These are phyloP conservation scores for Middelhovenomyces tepae DNA, from an alignment of 805 yeast species.

Conservation along the genomic window DNA sequence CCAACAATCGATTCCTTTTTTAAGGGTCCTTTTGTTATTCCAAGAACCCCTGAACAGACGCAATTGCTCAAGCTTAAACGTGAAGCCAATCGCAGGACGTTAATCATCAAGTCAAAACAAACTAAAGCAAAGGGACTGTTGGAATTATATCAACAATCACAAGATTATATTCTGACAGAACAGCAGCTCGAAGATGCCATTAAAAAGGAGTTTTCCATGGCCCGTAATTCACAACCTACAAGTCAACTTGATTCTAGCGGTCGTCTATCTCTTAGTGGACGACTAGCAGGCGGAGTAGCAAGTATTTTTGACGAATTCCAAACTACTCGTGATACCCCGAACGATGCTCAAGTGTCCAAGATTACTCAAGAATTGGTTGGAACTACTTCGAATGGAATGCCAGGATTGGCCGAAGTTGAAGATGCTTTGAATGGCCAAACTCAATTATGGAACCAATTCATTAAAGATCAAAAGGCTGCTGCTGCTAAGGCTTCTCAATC, in stretches of 20 bases:
- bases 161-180: conserved; percentile 64
- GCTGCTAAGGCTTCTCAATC: no score
- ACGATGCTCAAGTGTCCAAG: no score
- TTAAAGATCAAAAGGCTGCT: no score
- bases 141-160: conserved; percentile 63
- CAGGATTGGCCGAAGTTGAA: conserved; percentile 24
- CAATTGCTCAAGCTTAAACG: conserved; percentile 50
- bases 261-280: no score
- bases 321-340: no score
- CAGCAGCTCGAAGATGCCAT: conserved; percentile 51
- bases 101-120: conserved; percentile 44
- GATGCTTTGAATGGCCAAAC: conserved; percentile 16
- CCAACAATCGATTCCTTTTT: conserved; percentile 61
- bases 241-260: no score
- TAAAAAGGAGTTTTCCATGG: conserved; percentile 40
- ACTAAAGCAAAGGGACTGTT: conserved; percentile 49
- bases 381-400: conserved; percentile 17
- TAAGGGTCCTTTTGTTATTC: conserved; percentile 64
- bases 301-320: no score
- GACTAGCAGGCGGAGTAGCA: no score
- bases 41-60: conserved; percentile 62
- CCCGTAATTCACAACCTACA: no score
- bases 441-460: conserved; percentile 4
- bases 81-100: conserved; percentile 52
- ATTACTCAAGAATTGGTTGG: conserved; percentile 18